Base-by-base conservation (phyloP, 2,329 filamentous ascomycete species). In the Zymoseptoria passerinii region DNA sequence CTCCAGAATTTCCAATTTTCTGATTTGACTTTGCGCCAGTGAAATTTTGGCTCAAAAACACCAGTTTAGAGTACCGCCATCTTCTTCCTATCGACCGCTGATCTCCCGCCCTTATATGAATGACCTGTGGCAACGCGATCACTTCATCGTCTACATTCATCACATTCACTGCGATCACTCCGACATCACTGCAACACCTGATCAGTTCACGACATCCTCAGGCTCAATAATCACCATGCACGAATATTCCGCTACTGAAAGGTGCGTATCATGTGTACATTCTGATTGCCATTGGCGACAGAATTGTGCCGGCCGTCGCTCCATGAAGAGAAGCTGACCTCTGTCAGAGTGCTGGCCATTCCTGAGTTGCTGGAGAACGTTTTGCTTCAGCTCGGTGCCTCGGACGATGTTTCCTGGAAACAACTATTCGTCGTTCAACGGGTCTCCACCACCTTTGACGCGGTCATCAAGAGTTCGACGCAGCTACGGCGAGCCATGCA, bases 291-390 rank as follows among this genome's bases (percentile, higher is more conserved):
- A 29, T 29, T 10, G 28, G 8, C 10, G 28, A 10, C 6, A 29
- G 28, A 29, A n/a, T 6, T 2, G n/a, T 4, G 35, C 13, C 13
- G 35, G 13, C n/a, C 35, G n/a, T 13, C 7, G 13, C 13, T 13
- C 35, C 35, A 44, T 7, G 35, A 44, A 6, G 3, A 44, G n/a
- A 16, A 16, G 35, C 35, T 44, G 35, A 44, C n/a, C 35, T n/a
- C 4, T n/a, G 5, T n/a, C 23, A 52, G 50, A 16, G 50, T 52
- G 50, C 50, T 52, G 23, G 55, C 56, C 49, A 61, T 63, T 3
- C 62, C 63, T 10, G 63, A 65, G 53, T 50, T 65, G n/a, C 58
- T 63, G 50, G 63, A 65, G 44, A 54, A 55, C 28, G 62, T 65
- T 27, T 58, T 65, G 7, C 52, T 61, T 27, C 61, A 65, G 19